A percentile compares a stretch with the other conserved stretches of the same genome.
Evolutionary conservation across 352 stramenopile genomes (phyloP).

Genomic region (Blastocystis sp.): DNA sequence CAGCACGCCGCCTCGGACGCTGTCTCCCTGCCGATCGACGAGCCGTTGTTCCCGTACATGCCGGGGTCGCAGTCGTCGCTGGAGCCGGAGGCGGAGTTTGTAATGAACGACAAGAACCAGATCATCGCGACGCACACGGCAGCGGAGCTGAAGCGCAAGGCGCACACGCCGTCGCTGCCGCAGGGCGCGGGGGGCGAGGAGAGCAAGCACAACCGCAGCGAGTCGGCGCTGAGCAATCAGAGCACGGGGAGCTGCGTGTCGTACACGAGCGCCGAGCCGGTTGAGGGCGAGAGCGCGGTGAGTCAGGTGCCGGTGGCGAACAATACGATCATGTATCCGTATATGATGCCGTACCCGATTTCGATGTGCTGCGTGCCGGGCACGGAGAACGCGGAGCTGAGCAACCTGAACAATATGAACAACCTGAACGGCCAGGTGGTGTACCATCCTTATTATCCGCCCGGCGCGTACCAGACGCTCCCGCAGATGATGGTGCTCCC

Average conservation of each 20-base stretch:
- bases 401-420: not conserved
- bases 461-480: not conserved
- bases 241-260: not conserved
- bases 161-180: not conserved
- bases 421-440: not conserved
- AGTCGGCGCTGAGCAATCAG: not conserved
- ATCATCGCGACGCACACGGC: not conserved
- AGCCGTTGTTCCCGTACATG: slow-evolving; percentile 47
- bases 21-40: not conserved
- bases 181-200: not conserved
- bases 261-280: not conserved
- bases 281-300: not conserved
- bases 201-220: not conserved
- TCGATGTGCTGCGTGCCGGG: slow-evolving; percentile 8
- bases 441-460: not conserved
- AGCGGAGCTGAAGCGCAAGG: slow-evolving; percentile 15
- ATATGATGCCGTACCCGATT: slow-evolving; percentile 26
- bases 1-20: not conserved
- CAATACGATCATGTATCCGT: slow-evolving; percentile 12
- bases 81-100: slow-evolving; percentile 19
- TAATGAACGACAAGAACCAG: slow-evolving; percentile 27
- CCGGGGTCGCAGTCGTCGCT: not conserved
- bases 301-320: not conserved
- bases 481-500: slow-evolving; percentile 12
- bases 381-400: not conserved